Conservation (phyloP, 2,329 filamentous ascomycete species). For the Cyphellophora europaea region DNA sequence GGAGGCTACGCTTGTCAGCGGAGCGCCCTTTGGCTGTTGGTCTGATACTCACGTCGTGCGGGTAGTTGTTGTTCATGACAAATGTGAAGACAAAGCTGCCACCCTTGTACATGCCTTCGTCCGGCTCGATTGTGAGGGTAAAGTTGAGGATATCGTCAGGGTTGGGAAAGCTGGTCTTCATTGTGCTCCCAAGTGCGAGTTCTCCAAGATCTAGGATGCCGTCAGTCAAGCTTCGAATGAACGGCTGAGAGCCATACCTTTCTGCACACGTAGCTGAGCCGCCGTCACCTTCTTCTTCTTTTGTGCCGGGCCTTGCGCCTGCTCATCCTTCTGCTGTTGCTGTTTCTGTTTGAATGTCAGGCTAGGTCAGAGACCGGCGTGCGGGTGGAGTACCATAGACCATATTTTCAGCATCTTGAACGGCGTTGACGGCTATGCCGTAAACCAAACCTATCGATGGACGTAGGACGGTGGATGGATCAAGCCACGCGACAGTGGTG, state of each 20-base stretch:
- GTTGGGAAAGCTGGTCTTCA: constrained; percentile 48
- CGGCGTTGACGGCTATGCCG: too few species aligned
- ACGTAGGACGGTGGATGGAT: too few species aligned
- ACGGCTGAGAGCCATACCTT: constrained; percentile 51
- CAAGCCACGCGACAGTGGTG: too few species aligned
- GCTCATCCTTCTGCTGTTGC: constrained; percentile 96
- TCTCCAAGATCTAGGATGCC: constrained; percentile 34
- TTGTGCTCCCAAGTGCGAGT: constrained; percentile 42
- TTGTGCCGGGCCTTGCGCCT: constrained; percentile 70
- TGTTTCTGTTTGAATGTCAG: constrained; percentile 33
- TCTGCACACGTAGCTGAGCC: constrained; percentile 88
- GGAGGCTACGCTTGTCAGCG: too few species aligned
- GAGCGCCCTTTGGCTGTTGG: too few species aligned
- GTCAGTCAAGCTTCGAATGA: too few species aligned
- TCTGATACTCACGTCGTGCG: too few species aligned
- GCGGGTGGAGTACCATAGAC: constrained; percentile 69
- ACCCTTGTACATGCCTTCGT: constrained; percentile 69
- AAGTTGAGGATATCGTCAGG: constrained; percentile 51
- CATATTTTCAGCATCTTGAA: constrained; percentile 95
- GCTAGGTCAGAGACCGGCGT: constrained; percentile 5
- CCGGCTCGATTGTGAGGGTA: constrained; percentile 38
- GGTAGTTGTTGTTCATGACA: constrained; percentile 87
- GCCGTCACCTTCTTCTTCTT: constrained; percentile 99
- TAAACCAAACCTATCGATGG: too few species aligned
- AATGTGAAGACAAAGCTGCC: constrained; percentile 86